Evolutionary conservation across 306 rosid genomes (phyloP).

Genomic region (barrel medic (Medicago truncatula)): DNA sequence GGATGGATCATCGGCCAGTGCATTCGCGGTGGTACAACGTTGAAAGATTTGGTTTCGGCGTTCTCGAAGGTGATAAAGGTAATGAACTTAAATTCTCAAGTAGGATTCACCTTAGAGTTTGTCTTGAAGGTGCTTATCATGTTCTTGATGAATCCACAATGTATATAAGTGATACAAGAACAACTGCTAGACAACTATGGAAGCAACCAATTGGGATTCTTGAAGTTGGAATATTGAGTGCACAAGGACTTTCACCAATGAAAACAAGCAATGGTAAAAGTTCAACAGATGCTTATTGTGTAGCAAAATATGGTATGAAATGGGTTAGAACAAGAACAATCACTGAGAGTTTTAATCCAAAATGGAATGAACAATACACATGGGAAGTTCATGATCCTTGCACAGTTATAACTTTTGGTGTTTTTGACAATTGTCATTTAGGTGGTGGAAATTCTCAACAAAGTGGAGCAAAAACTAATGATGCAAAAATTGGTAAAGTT

Average conservation of each 20-base stretch:
- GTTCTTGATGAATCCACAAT: conserved; percentile 81
- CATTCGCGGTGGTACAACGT: conserved; percentile 76
- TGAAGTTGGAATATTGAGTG: conserved; percentile 86
- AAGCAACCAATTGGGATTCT: conserved; percentile 86
- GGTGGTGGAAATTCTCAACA: conserved; percentile 56
- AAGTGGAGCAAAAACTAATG: conserved; percentile 46
- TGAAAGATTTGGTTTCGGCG: conserved; percentile 74
- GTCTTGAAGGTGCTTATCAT: conserved; percentile 90
- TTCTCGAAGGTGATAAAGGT: conserved; percentile 69
- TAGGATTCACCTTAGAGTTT: conserved; percentile 55
- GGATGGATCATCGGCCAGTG: conserved; percentile 72
- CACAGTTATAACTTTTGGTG: conserved; percentile 59
- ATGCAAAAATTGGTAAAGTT: conserved; percentile 75
- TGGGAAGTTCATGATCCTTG: conserved; percentile 56
- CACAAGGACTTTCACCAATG: conserved; percentile 80
- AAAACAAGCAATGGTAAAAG: conserved; percentile 62
- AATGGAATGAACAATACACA: conserved; percentile 53
- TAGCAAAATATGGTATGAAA: conserved; percentile 82
- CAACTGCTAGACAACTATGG: conserved; percentile 83
- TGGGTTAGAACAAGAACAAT: conserved; percentile 88
- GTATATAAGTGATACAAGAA: conserved; percentile 81
- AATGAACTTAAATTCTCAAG: conserved; percentile 71
- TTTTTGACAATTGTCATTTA: conserved; percentile 77
- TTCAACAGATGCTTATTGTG: conserved; percentile 76
- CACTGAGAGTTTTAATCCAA: conserved; percentile 54